Evolutionary conservation across 2,329 filamentous ascomycete species (phyloP), one percentile per base, ranked within the genome.

Genomic region (Metarhizium sp.): DNA sequence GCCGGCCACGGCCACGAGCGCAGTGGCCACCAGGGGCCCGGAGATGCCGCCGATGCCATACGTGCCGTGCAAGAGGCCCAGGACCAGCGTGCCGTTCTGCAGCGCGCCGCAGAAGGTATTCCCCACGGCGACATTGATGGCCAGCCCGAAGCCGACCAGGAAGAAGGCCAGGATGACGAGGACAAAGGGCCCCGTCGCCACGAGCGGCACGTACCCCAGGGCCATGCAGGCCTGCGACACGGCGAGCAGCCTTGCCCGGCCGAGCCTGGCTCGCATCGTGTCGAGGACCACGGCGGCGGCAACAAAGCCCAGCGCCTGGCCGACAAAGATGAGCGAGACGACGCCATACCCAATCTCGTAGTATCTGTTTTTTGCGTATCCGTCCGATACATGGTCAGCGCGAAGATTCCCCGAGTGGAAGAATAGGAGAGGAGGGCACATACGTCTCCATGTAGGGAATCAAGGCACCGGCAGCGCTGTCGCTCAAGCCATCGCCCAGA

Each of bases 311-410:
- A 86, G 60, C 0, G 90, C 88, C 62, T 88, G 88, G 48, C 85
- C 81, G 34, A 94, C 80, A 73, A 94, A 95, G 64, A 95, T 88
- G 42, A 92, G 74, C 2, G 90, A 92, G 2, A 94, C 87, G 8
- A 90, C 71, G 2, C 84, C 86, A 67, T 94, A 92, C 46, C 85
- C 86, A 55, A 94, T 89, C 56, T 77, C 61, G 65, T 92, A 95
- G 63, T 87, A 69, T 48, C 78, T 82, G 20, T 11, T 1, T 14
- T 8, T 20, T 25, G 51, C 29, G 52, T 14, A 25, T 25, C 25
- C 25, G 0, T 25, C 25, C 25, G 25, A 4, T 25, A 25, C 25
- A 1, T 25, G 25, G 25, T 25, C 25, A 25, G 25, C 4, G 25
- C 25, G 25, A 25, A 25, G 25, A 25, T 25, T 1, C 25, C 25